phyloP scores from a whole-genome alignment of 768 basidiomycete species.

The Termitomyces sp. region DNA sequence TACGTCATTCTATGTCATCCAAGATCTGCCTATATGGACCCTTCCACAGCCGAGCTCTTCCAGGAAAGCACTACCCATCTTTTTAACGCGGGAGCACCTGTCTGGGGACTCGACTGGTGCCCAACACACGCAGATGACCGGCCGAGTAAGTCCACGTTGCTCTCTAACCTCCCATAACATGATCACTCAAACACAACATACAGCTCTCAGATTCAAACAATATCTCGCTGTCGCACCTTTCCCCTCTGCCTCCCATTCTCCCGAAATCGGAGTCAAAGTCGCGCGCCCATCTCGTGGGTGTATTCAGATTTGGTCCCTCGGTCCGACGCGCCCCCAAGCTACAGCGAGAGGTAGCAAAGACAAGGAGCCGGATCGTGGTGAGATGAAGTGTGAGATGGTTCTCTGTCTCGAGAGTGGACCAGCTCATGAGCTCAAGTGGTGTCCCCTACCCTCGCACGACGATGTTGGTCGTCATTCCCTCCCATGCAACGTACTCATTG shows the following conservation, averaged over 20 bases:
- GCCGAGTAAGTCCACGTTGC: slow-evolving; percentile 38
- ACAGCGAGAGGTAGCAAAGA: not conserved
- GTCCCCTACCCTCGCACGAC: slow-evolving; percentile 84
- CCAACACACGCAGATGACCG: slow-evolving; percentile 66
- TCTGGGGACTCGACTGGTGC: slow-evolving; percentile 95
- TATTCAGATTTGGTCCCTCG: slow-evolving; percentile 84
- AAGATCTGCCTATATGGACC: not conserved
- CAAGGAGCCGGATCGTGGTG: slow-evolving; percentile 33
- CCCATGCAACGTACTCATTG: not conserved
- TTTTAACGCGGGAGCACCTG: slow-evolving; percentile 85
- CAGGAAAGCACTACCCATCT: slow-evolving; percentile 62
- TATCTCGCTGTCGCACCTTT: slow-evolving; percentile 85
- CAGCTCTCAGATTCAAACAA: slow-evolving; percentile 60
- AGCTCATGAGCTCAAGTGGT: slow-evolving; percentile 86
- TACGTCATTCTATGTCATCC: slow-evolving; percentile 30
- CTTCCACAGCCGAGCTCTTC: slow-evolving; percentile 52
- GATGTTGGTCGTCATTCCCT: slow-evolving; percentile 24
- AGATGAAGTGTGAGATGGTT: slow-evolving; percentile 79
- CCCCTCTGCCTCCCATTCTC: slow-evolving; percentile 61
- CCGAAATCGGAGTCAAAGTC: slow-evolving; percentile 61
- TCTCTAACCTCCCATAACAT: not conserved
- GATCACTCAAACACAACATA: slow-evolving; percentile 32
- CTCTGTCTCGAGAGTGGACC: slow-evolving; percentile 82
- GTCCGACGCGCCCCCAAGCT: slow-evolving; percentile 16
- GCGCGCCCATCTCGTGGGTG: slow-evolving; percentile 58